Conservation (phyloP, 495 filamentous ascomycete species). For the Opeltia flavorubescens region DNA sequence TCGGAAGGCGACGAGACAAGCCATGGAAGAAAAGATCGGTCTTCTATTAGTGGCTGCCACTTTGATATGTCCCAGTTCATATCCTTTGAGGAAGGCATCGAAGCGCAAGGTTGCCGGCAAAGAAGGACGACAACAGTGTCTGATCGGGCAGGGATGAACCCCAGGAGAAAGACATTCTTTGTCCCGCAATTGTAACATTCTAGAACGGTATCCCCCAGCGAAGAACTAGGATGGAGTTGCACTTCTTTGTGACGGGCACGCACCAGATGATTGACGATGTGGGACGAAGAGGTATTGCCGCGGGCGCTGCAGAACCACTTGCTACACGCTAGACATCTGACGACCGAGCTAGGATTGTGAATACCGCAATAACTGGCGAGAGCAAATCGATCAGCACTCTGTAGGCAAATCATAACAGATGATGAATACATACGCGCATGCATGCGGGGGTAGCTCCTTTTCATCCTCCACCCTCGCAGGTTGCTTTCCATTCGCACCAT, state of each 20-base stretch:
- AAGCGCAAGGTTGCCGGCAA: slow-evolving; percentile 90
- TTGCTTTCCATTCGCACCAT: slow-evolving; percentile 54
- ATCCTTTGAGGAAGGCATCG: slow-evolving; percentile 92
- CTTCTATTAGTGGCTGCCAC: slow-evolving; percentile 96
- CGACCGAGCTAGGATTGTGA: slow-evolving; percentile 85
- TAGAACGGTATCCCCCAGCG: slow-evolving; percentile 91
- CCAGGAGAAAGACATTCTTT: slow-evolving; percentile 98
- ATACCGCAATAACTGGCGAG: slow-evolving; percentile 81
- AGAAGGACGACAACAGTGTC: slow-evolving; percentile 96
- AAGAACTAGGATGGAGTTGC: slow-evolving; percentile 84
- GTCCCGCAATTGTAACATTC: slow-evolving; percentile 99
- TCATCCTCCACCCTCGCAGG: slow-evolving; percentile 62
- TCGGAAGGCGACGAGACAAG: slow-evolving; percentile 82
- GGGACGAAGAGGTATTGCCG: slow-evolving; percentile 90
- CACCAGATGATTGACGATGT: slow-evolving; percentile 97
- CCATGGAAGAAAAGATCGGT: slow-evolving; percentile 90
- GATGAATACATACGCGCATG: slow-evolving; percentile 68
- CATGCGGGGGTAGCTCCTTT: slow-evolving; percentile 84
- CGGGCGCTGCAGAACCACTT: slow-evolving; percentile 99
- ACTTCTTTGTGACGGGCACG: slow-evolving; percentile 98
- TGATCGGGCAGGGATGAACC: slow-evolving; percentile 98
- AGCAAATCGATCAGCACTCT: neutral
- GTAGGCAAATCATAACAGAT: neutral
- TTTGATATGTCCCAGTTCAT: slow-evolving; percentile 99
- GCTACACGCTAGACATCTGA: slow-evolving; percentile 87